phyloP scores from a whole-genome alignment of 1,284 basidiomycete species.

The Austropuccinia psidii region DNA sequence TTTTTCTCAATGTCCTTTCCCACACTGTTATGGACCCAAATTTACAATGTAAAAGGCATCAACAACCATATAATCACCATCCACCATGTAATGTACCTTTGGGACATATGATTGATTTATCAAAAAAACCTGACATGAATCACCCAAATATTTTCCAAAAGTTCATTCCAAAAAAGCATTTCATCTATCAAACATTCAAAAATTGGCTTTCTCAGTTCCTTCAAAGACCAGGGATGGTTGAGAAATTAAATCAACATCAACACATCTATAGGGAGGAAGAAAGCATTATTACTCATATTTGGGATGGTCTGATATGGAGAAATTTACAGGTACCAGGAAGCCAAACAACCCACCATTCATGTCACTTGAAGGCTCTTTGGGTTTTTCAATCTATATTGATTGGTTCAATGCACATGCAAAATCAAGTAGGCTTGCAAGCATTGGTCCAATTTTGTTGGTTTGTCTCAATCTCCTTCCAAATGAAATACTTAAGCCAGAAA shows the following conservation, averaged over 20 bases:
- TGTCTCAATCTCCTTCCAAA: constrained; percentile 41
- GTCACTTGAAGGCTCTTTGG: constrained; percentile 3
- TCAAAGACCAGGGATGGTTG: not conserved
- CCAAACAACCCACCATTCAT: not conserved
- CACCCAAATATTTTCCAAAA: no score
- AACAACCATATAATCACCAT: no score
- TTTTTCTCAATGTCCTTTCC: no score
- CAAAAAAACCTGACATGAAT: no score
- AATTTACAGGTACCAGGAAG: not conserved
- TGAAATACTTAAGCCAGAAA: constrained; percentile 46
- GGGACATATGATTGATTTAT: no score
- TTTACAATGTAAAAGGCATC: no score
- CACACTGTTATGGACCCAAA: no score
- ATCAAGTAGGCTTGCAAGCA: not conserved
- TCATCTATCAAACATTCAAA: constrained; percentile 11
- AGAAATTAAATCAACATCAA: no score
- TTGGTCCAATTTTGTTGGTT: constrained; percentile 1
- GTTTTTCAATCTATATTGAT: constrained; percentile 12
- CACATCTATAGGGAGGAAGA: not conserved
- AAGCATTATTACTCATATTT: constrained; percentile 5
- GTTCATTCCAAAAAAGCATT: no score
- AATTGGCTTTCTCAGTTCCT: not conserved
- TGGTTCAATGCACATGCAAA: constrained; percentile 28
- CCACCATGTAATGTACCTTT: no score
- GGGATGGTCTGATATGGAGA: not conserved